These are phyloP conservation scores for Rachicladosporium sp. DNA, from an alignment of 2,329 filamentous ascomycete species.

Conservation along the genomic window DNA sequence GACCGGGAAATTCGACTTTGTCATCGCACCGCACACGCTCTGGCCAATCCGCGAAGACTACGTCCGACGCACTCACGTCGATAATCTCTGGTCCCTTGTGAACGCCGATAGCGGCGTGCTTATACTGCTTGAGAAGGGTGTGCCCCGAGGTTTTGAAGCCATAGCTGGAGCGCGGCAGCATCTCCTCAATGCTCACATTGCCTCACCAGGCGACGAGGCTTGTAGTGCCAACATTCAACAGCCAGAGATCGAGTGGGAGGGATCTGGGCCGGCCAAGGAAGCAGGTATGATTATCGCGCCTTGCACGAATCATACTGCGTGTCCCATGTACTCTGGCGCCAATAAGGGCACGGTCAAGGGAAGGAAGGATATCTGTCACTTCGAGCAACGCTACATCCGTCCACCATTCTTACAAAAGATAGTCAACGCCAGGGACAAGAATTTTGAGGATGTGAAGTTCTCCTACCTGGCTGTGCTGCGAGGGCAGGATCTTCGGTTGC, in stretches of 20 bases:
- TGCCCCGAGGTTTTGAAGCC: slow-evolving; percentile 83
- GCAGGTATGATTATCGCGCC: slow-evolving; percentile 49
- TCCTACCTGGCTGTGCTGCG: slow-evolving; percentile 80
- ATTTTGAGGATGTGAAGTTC: slow-evolving; percentile 83
- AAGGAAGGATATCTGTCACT: slow-evolving; percentile 83
- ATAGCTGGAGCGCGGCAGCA: slow-evolving; percentile 73
- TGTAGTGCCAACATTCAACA: slow-evolving; percentile 23
- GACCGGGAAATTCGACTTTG: slow-evolving; percentile 62
- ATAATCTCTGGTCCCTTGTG: slow-evolving; percentile 81
- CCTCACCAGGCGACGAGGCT: slow-evolving; percentile 43
- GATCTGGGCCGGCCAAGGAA: slow-evolving; percentile 31
- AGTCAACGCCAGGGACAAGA: slow-evolving; percentile 54
- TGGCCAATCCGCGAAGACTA: slow-evolving; percentile 65
- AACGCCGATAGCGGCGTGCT: slow-evolving; percentile 76
- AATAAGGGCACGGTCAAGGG: slow-evolving; percentile 56
- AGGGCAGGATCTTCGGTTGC: slow-evolving; percentile 48
- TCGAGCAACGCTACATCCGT: slow-evolving; percentile 76
- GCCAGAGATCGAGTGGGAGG: slow-evolving; percentile 13
- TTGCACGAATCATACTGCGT: slow-evolving; percentile 79
- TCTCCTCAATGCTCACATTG: slow-evolving; percentile 63
- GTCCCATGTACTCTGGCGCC: slow-evolving; percentile 65
- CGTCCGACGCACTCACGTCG: slow-evolving; percentile 62
- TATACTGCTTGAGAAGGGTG: slow-evolving; percentile 79
- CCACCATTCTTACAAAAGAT: slow-evolving; percentile 72
- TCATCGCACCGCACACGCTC: slow-evolving; percentile 77